phyloP scores from a whole-genome alignment of 176 grass and related monocot genomes.

The Lolium perenne region DNA sequence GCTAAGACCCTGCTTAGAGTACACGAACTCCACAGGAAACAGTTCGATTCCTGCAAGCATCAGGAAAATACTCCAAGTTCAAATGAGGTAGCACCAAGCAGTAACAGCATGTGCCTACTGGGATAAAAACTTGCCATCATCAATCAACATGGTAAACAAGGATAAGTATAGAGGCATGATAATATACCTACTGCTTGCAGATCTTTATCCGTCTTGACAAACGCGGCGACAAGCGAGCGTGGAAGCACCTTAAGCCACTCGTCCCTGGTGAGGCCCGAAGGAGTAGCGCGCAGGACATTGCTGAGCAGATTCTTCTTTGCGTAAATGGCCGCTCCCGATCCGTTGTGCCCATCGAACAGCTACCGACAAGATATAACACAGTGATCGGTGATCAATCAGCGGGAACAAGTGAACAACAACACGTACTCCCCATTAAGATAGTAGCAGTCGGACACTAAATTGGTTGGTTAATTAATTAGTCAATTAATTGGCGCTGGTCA shows the following conservation, averaged over 20 bases:
- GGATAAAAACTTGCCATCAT: neutral
- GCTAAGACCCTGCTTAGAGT: neutral
- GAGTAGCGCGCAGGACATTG: conserved; percentile 82
- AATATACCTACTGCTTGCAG: conserved; percentile 58
- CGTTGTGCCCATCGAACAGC: conserved; percentile 97
- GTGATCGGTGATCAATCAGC: conserved; percentile 21
- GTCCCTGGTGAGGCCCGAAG: conserved; percentile 70
- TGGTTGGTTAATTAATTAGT: conserved; percentile 4
- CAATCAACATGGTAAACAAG: conserved; percentile 14
- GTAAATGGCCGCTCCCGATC: conserved; percentile 89
- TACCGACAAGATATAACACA: conserved; percentile 44
- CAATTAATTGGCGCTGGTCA: neutral
- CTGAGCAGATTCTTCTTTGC: conserved; percentile 78
- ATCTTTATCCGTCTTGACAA: conserved; percentile 99
- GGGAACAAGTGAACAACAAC: neutral
- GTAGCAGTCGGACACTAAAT: neutral
- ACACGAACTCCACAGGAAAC: conserved; percentile 5
- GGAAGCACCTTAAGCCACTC: conserved; percentile 96
- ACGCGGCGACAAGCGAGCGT: conserved; percentile 80
- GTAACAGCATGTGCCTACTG: neutral
- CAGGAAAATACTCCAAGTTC: neutral
- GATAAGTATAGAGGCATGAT: neutral
- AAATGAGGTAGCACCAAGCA: neutral
- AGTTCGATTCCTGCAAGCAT: neutral
- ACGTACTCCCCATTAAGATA: neutral